A percentile compares a stretch with the other conserved stretches of the same genome.
Conservation (phyloP, 2,329 filamentous ascomycete genomes). For the Paradendryphiella salina region DNA sequence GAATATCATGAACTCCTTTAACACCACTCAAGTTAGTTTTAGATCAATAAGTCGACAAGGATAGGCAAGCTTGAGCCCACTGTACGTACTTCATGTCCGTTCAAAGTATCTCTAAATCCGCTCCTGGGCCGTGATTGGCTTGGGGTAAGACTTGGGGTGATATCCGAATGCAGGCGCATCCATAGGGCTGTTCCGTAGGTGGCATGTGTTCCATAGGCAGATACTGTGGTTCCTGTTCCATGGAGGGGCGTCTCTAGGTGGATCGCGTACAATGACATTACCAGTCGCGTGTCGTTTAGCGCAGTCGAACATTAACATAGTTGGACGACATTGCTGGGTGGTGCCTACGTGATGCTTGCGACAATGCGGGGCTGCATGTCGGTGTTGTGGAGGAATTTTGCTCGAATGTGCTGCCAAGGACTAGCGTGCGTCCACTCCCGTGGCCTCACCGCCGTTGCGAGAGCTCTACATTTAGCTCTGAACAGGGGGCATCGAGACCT, state of each 20-base stretch:
- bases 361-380: constrained; percentile 20
- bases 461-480: constrained; percentile 34
- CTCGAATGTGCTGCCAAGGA: constrained; percentile 24
- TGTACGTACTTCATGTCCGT: constrained; percentile 43
- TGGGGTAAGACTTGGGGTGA: constrained; percentile 4
- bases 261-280: constrained; percentile 17
- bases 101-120: constrained; percentile 24
- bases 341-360: constrained; percentile 29
- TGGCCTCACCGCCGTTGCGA: constrained; percentile 31
- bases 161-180: neutral
- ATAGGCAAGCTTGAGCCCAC: constrained; percentile 34
- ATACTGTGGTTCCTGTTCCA: neutral
- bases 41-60: constrained; percentile 31
- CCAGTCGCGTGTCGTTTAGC: constrained; percentile 19
- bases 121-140: constrained; percentile 9
- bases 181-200: neutral
- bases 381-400: constrained; percentile 18
- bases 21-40: constrained; percentile 41
- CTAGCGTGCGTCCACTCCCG: constrained; percentile 28
- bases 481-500: constrained; percentile 30
- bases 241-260: neutral
- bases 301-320: constrained; percentile 32
- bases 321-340: constrained; percentile 32
- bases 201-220: constrained; percentile 1
- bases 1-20: constrained; percentile 26